phyloP scores from a whole-genome alignment of 257 asterid genomes.

The Solanum gracilifrons region DNA sequence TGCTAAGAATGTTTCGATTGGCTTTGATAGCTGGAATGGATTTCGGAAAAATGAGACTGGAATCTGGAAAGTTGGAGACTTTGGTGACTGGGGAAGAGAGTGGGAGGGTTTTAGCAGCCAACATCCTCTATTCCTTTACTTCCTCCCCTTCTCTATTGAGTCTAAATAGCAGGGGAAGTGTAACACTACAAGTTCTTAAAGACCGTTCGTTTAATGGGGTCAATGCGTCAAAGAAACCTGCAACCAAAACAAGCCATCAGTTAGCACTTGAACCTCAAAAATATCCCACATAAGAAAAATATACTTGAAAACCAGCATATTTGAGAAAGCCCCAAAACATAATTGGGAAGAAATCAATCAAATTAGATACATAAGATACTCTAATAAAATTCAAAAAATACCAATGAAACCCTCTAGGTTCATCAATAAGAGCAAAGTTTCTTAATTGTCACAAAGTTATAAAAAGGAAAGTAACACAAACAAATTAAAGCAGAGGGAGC shows the following conservation, averaged over 20 bases:
- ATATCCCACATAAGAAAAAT: not conserved
- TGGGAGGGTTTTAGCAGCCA: conserved; percentile 38
- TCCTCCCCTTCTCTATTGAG: not conserved
- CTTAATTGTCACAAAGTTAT: not conserved
- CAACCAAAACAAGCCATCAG: not conserved
- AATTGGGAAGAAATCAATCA: not conserved
- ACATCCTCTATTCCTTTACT: conserved; percentile 19
- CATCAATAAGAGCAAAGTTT: not conserved
- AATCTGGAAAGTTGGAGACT: conserved; percentile 9
- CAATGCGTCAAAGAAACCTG: not conserved
- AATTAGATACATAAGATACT: not conserved
- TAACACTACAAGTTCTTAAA: not conserved
- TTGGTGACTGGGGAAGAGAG: conserved; percentile 14
- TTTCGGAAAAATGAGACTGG: conserved; percentile 6
- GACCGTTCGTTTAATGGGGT: not conserved
- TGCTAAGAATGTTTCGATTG: conserved; percentile 4
- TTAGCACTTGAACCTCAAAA: not conserved
- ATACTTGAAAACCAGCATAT: not conserved
- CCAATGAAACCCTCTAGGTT: not conserved
- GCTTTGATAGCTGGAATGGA: not conserved
- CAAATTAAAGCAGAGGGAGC: not conserved
- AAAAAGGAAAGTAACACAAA: not conserved
- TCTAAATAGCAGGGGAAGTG: not conserved
- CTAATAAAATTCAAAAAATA: not conserved
- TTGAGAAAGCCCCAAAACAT: not conserved